phyloP scores from a whole-genome alignment of 257 asterid species.

The Eucommia ulmoides region DNA sequence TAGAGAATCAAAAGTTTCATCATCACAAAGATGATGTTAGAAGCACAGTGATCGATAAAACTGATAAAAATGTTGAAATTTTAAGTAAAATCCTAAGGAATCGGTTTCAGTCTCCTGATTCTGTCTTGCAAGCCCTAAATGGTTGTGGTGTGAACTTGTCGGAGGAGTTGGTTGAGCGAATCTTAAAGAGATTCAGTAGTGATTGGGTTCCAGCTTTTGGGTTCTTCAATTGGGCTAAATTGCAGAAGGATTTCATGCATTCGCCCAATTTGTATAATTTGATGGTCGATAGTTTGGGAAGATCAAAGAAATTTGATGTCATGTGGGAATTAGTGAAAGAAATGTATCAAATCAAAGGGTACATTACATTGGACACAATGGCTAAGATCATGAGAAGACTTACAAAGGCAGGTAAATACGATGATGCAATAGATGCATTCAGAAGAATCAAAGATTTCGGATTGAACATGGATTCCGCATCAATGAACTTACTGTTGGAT shows the following conservation, averaged over 20 bases:
- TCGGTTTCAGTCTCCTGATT: constrained; percentile 33
- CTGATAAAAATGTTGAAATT: constrained; percentile 51
- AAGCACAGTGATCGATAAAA: constrained; percentile 16
- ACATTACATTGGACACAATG: constrained; percentile 43
- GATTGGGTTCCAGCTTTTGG: constrained; percentile 73
- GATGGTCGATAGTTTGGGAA: constrained; percentile 74
- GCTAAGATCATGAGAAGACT: constrained; percentile 53
- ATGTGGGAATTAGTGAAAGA: constrained; percentile 73
- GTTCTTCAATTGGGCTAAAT: constrained; percentile 73
- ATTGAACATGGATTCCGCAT: constrained; percentile 25
- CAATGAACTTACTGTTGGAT: constrained; percentile 45
- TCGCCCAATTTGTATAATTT: constrained; percentile 42
- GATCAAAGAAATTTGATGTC: constrained; percentile 37
- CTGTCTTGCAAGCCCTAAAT: constrained; percentile 32
- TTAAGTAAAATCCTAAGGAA: constrained; percentile 43
- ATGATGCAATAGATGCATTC: constrained; percentile 51
- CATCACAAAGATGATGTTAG: constrained; percentile 27
- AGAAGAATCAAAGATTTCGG: constrained; percentile 33
- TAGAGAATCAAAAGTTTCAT: constrained; percentile 27
- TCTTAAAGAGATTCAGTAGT: constrained; percentile 55
- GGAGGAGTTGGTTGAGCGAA: constrained; percentile 44
- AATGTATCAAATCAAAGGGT: constrained; percentile 50
- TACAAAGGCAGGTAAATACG: constrained; percentile 51
- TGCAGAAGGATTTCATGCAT: constrained; percentile 20
- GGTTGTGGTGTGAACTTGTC: constrained; percentile 38